These are phyloP conservation scores for Wickerhamiella musiphila DNA, from an alignment of 805 yeast genomes.

Conservation along the genomic window DNA sequence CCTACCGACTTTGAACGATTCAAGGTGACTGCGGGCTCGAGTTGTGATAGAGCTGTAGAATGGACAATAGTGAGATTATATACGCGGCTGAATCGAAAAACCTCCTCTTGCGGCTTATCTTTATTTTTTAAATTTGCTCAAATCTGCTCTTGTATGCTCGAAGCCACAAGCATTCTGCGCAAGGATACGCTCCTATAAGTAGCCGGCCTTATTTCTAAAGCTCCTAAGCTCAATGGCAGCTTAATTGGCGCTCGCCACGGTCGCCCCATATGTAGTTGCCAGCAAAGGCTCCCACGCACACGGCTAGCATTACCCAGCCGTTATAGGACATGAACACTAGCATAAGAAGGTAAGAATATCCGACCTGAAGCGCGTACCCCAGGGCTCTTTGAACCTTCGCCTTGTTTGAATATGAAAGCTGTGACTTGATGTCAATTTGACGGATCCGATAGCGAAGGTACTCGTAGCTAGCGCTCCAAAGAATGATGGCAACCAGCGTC, in stretches of 20 bases:
- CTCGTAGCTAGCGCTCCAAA: constrained; percentile 44
- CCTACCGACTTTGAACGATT: no score
- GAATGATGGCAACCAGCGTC: constrained; percentile 32
- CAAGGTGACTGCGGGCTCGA: no score
- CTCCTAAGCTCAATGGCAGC: constrained; percentile 17
- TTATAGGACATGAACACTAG: constrained; percentile 74
- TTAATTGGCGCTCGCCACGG: constrained; percentile 12
- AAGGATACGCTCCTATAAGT: no score
- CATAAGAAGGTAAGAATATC: constrained; percentile 35
- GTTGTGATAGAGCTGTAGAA: no score
- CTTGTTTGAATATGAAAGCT: constrained; percentile 1
- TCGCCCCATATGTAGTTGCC: constrained; percentile 47
- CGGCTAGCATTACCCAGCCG: constrained; percentile 65
- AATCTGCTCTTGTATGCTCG: no score
- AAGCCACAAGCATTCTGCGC: no score
- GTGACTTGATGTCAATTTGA: constrained; percentile 8
- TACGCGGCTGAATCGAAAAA: no score
- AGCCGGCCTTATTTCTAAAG: no score
- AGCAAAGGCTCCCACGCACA: constrained; percentile 49
- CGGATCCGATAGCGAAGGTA: constrained; percentile 25
- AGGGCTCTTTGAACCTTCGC: constrained; percentile 8
- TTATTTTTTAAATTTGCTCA: no score
- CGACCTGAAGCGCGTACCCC: constrained; percentile 16
- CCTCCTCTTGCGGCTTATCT: no score
- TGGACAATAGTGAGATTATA: no score